Conservation (phyloP, 2,329 filamentous ascomycete genomes). For the Alternaria brassicicola region DNA sequence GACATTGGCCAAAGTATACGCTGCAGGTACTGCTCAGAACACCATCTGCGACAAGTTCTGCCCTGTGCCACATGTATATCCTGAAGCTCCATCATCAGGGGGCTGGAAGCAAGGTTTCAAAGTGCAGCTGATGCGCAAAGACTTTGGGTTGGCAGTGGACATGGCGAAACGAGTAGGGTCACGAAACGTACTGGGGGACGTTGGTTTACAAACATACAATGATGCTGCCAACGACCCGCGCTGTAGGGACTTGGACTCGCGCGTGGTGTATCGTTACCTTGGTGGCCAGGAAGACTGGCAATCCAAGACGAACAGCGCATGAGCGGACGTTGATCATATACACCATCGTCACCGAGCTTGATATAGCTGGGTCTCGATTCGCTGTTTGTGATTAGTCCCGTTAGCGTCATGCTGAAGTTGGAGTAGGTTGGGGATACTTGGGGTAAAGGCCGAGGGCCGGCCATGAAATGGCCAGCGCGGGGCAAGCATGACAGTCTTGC, state of each 20-base stretch:
- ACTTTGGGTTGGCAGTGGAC: slow-evolving; percentile 62
- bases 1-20: slow-evolving; percentile 59
- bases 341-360: neutral
- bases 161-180: slow-evolving; percentile 61
- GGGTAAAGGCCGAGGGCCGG: slow-evolving; percentile 30
- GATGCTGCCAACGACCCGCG: slow-evolving; percentile 58
- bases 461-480: slow-evolving; percentile 5
- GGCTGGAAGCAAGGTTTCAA: slow-evolving; percentile 63
- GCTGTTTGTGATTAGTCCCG: neutral
- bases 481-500: slow-evolving; percentile 5
- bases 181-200: slow-evolving; percentile 57
- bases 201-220: slow-evolving; percentile 59
- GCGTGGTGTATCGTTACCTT: slow-evolving; percentile 63
- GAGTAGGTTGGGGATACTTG: slow-evolving; percentile 34
- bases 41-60: slow-evolving; percentile 59
- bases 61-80: slow-evolving; percentile 58
- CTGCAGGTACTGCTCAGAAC: slow-evolving; percentile 59
- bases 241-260: slow-evolving; percentile 62
- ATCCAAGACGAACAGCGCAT: slow-evolving; percentile 20
- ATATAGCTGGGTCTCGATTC: neutral
- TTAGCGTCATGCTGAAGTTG: slow-evolving; percentile 2
- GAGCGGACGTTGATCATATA: neutral
- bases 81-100: slow-evolving; percentile 56
- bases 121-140: slow-evolving; percentile 65
- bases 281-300: slow-evolving; percentile 61